These are phyloP conservation scores for Hordeum marinum DNA, from an alignment of 176 grass and related monocot genomes.

Conservation along the genomic window DNA sequence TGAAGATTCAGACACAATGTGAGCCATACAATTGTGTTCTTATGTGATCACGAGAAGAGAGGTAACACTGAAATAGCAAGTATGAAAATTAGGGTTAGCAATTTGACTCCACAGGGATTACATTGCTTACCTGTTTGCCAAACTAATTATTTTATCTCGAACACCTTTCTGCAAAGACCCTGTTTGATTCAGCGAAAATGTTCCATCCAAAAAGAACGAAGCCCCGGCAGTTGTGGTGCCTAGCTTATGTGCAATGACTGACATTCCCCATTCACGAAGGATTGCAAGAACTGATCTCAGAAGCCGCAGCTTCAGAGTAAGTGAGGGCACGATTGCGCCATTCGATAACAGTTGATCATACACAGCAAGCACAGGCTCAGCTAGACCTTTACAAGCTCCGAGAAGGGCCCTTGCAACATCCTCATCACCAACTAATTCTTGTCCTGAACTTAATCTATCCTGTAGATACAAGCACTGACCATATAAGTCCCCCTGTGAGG, in stretches of 20 bases:
- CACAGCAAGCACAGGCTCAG: slow-evolving; percentile 69
- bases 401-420: slow-evolving; percentile 89
- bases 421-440: slow-evolving; percentile 81
- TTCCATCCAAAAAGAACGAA: slow-evolving; percentile 58
- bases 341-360: slow-evolving; percentile 94
- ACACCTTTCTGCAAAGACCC: slow-evolving; percentile 47
- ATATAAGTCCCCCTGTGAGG: background rate
- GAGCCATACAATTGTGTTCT: background rate
- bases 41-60: background rate
- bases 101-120: background rate
- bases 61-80: background rate
- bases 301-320: slow-evolving; percentile 78
- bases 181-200: slow-evolving; percentile 63
- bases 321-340: slow-evolving; percentile 67
- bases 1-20: slow-evolving; percentile 32
- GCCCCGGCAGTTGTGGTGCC: slow-evolving; percentile 52
- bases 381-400: slow-evolving; percentile 62
- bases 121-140: slow-evolving; percentile 62
- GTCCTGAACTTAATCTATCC: slow-evolving; percentile 78
- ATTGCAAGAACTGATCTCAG: slow-evolving; percentile 77
- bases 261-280: slow-evolving; percentile 80
- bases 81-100: background rate
- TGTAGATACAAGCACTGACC: slow-evolving; percentile 40
- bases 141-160: slow-evolving; percentile 86
- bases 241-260: slow-evolving; percentile 57